These are phyloP conservation scores for Trichophaea hybrida DNA, from an alignment of 2,329 filamentous ascomycete genomes.

Conservation along the genomic window DNA sequence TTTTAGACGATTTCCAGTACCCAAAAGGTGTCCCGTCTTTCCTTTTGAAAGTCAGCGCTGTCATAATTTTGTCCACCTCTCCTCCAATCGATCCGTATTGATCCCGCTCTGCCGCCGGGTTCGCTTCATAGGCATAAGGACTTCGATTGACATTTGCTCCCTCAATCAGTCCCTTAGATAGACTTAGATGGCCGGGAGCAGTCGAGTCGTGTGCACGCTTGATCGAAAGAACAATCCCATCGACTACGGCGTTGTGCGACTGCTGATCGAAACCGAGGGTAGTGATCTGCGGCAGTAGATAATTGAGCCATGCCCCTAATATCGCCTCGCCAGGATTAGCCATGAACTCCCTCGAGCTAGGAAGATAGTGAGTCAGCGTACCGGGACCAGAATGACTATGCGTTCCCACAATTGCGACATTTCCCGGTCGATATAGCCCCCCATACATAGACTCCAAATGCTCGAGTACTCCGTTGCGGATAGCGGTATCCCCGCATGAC, in stretches of 20 bases:
- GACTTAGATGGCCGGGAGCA: slow-evolving; percentile 52
- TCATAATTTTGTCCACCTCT: slow-evolving; percentile 26
- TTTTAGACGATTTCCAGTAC: slow-evolving; percentile 24
- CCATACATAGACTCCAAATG: slow-evolving; percentile 59
- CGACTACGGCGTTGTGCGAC: slow-evolving; percentile 77
- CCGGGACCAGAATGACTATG: slow-evolving; percentile 87
- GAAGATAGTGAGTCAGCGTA: slow-evolving; percentile 72
- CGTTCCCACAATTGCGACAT: slow-evolving; percentile 79
- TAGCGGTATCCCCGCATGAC: slow-evolving; percentile 74
- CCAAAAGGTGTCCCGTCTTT: slow-evolving; percentile 21
- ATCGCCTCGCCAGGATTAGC: no score
- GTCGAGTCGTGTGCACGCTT: slow-evolving; percentile 62
- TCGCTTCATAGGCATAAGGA: slow-evolving; percentile 73
- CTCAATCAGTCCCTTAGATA: slow-evolving; percentile 53
- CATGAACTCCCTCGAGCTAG: slow-evolving; percentile 44
- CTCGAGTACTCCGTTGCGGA: slow-evolving; percentile 74
- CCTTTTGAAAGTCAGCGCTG: slow-evolving; percentile 17
- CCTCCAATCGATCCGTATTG: slow-evolving; percentile 41
- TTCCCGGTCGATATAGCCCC: slow-evolving; percentile 59
- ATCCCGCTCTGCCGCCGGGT: slow-evolving; percentile 60
- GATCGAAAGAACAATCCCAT: slow-evolving; percentile 71
- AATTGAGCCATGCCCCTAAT: slow-evolving; percentile 67
- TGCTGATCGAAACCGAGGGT: slow-evolving; percentile 73
- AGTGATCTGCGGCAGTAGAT: slow-evolving; percentile 80
- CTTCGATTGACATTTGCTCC: slow-evolving; percentile 83